These are phyloP conservation scores for Pseudevernia furfuracea DNA, from an alignment of 495 filamentous ascomycete species.

Conservation along the genomic window DNA sequence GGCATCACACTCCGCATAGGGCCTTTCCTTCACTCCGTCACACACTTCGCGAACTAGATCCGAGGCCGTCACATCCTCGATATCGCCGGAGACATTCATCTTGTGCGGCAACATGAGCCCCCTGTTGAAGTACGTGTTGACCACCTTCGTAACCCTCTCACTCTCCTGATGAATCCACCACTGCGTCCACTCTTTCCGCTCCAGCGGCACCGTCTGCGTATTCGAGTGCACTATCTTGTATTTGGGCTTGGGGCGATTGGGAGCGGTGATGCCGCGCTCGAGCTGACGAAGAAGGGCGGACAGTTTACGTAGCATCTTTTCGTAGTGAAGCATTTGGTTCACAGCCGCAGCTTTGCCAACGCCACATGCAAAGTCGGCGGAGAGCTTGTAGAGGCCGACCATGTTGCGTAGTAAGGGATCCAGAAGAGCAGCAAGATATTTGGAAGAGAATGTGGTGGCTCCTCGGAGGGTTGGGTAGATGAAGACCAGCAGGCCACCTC, in stretches of 20 bases:
- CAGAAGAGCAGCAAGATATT: conserved; percentile 59
- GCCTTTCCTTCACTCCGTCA: conserved; percentile 49
- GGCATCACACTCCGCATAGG: conserved; percentile 39
- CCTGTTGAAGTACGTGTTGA: conserved; percentile 52
- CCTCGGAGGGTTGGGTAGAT: conserved; percentile 62
- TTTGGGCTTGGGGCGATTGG: conserved; percentile 32
- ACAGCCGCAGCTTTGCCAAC: conserved; percentile 54
- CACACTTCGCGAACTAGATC: conserved; percentile 56
- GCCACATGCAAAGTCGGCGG: conserved; percentile 49
- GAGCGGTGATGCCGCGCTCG: conserved; percentile 27
- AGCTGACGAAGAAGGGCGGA: conserved; percentile 40
- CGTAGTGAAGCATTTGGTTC: conserved; percentile 51
- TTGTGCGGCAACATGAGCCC: conserved; percentile 36
- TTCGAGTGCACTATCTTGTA: conserved; percentile 48
- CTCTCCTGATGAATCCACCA: conserved; percentile 70
- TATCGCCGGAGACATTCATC: conserved; percentile 17
- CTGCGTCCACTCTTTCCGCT: conserved; percentile 54
- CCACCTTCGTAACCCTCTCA: conserved; percentile 52
- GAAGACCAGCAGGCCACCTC: conserved; percentile 56
- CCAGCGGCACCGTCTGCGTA: conserved; percentile 45
- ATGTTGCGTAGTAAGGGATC: conserved; percentile 61
- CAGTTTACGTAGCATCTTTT: conserved; percentile 46
- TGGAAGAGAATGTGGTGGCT: conserved; percentile 53
- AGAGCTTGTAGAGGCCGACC: conserved; percentile 55
- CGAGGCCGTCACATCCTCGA: conserved; percentile 43